Evolutionary conservation across 2,329 filamentous ascomycete genomes (phyloP), one percentile per base, ranked within the genome.

Genomic region (Lomentospora prolificans): DNA sequence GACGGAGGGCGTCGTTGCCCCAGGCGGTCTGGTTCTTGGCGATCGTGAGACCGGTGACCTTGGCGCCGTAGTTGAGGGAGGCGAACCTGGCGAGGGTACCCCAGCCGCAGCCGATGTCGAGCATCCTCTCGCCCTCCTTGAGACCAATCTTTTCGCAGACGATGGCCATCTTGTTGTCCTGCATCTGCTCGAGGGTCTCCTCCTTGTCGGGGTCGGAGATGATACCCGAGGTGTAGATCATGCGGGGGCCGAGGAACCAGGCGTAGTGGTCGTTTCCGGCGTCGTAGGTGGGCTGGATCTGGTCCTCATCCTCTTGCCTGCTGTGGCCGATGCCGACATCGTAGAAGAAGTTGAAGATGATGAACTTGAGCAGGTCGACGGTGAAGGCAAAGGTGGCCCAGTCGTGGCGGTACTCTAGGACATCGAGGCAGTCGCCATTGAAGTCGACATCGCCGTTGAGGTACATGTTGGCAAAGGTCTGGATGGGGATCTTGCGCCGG

Each of bases 31-130:
- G 92, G 76, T 99, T 96, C 69, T 88, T 87, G 61, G 90, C 94
- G 57, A 97, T 87, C 59, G 94, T 97, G 69, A 97, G 82, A 77
- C 94, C 94, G 50, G 89, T 94, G 59, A 85, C 87, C 55, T 85
- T 77, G 57, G 89, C 89, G 60, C 89, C 90, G 69, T 95, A 96
- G 80, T 96, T 90, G 70, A 88, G 85, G 62, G 86, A 92, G 64
- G 94, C 94, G 67, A 91, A 97, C 67, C 90, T 90, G 67, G 90
- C 87, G 58, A 99, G 86, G 31, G 94, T 97, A 66, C 94, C 94
- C 94, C 94, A 99, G 64, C 94, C 94, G 69, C 92, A 97, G 68
- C 94, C 94, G 67, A 99, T 95, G 66, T 97, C 94, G 58, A 97
- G 86, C 72, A 97, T 75, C 55, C 73, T 81, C 69, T 97, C 91